A percentile compares a stretch with the other conserved stretches of the same genome.
Evolutionary conservation across 768 basidiomycete species (phyloP).

Genomic region (Mycena sanguinolenta): DNA sequence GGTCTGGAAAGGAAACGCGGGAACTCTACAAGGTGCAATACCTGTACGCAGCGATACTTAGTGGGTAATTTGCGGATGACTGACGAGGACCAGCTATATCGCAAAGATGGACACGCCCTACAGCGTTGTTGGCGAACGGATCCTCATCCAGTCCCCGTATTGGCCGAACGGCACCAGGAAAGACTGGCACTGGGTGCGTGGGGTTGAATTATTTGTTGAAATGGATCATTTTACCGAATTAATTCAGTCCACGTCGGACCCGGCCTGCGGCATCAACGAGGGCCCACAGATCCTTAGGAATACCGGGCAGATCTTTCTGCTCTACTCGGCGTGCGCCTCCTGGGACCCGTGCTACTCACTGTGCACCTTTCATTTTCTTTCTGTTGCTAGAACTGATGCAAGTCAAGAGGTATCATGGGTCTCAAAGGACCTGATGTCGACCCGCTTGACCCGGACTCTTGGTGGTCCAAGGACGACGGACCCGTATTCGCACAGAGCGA

Average conservation of each 20-base stretch:
- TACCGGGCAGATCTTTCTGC: constrained; percentile 10
- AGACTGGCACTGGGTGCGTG: constrained; percentile 27
- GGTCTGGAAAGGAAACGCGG: constrained; percentile 23
- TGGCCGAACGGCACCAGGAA: constrained; percentile 25
- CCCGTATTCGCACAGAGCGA: constrained; percentile 19
- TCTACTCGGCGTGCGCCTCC: constrained; percentile 21
- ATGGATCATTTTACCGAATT: background rate
- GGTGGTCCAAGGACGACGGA: constrained; percentile 29
- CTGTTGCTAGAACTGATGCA: background rate
- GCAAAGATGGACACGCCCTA: constrained; percentile 27
- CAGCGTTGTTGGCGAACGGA: constrained; percentile 13
- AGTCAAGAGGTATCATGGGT: constrained; percentile 13
- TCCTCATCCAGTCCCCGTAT: constrained; percentile 25
- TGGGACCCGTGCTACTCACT: constrained; percentile 23
- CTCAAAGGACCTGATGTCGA: constrained; percentile 50
- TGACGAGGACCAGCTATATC: constrained; percentile 14
- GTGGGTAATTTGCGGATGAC: too few species aligned
- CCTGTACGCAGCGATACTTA: constrained; percentile 5
- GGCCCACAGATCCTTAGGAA: constrained; percentile 23
- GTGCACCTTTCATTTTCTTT: background rate
- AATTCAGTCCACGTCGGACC: constrained; percentile 9
- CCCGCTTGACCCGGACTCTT: constrained; percentile 54
- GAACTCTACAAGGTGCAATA: constrained; percentile 28
- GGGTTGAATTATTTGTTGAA: background rate
- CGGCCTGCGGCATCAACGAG: constrained; percentile 27